Evolutionary conservation across 1,139 yeast genomes (phyloP).

Genomic region (Wickerhamomyces sp.): DNA sequence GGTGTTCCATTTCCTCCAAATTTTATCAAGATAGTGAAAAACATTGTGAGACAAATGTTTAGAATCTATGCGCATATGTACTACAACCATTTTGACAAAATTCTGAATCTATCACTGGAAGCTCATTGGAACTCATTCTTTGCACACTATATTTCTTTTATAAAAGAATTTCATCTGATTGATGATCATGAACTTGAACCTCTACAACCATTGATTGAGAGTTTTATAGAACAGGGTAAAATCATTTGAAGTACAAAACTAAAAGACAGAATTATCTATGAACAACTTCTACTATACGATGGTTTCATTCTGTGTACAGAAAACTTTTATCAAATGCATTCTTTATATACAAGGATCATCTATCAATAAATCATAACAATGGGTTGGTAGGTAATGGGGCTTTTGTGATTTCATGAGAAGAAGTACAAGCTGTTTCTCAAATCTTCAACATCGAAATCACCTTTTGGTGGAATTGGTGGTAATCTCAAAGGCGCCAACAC

Average conservation of each 20-base stretch:
- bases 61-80: conserved; percentile 95
- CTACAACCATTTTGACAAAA: conserved; percentile 88
- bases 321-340: no score
- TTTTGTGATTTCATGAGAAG: conserved; percentile 54
- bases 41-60: conserved; percentile 87
- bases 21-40: conserved; percentile 75
- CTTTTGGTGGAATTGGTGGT: conserved; percentile 76
- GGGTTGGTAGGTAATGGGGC: no score
- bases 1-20: conserved; percentile 93
- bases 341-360: not conserved
- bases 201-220: conserved; percentile 66
- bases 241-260: conserved; percentile 40
- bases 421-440: conserved; percentile 76
- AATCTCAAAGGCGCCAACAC: conserved; percentile 59
- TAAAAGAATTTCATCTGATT: conserved; percentile 75
- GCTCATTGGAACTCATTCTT: conserved; percentile 98
- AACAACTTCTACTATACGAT: no score
- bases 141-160: conserved; percentile 89
- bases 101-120: conserved; percentile 83
- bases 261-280: no score
- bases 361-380: no score
- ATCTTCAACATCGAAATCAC: conserved; percentile 73
- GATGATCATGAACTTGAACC: conserved; percentile 82
- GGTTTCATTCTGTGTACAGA: no score
- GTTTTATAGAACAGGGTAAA: conserved; percentile 82